A percentile compares a stretch with the other conserved stretches of the same genome.
Evolutionary conservation across 306 rosid species (phyloP).

Genomic region (barrel medic (Medicago truncatula)): MtrunA17r5.0-ANR NC_053046.1:44697501-44698000

Average conservation of each 20-base stretch:
- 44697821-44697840: slow-evolving; percentile 5
- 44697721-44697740: neutral
- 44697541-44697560: slow-evolving; percentile 1
- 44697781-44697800: neutral
- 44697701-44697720: neutral
- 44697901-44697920: neutral
- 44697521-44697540: too few species aligned
- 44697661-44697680: neutral
- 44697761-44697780: neutral
- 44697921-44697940: neutral
- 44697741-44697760: neutral
- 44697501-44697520: too few species aligned
- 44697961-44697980: neutral
- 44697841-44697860: neutral
- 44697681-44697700: neutral
- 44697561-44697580: neutral
- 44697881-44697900: neutral
- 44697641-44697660: slow-evolving; percentile 6
- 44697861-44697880: neutral
- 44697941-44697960: neutral
- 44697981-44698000: neutral
- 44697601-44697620: neutral
- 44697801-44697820: neutral
- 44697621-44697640: neutral
- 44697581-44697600: slow-evolving; percentile 3